Conservation (phyloP, 2,329 filamentous ascomycete species). For the Xylaria arbuscula region DNA sequence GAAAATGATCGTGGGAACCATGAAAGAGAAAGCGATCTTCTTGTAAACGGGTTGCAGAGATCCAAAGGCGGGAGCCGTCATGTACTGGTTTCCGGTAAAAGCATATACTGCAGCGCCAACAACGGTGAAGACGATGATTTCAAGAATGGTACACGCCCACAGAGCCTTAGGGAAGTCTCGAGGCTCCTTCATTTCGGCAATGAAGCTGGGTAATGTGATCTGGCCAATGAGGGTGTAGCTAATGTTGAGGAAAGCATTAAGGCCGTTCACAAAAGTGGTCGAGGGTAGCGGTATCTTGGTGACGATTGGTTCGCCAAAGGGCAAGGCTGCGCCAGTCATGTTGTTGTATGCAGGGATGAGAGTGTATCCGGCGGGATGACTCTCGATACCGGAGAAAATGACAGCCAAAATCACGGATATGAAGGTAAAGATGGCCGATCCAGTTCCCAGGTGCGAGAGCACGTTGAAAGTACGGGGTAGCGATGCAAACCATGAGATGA, state of each 20-base stretch:
- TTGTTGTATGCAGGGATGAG: slow-evolving; percentile 51
- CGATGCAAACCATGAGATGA: slow-evolving; percentile 82
- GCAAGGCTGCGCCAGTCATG: slow-evolving; percentile 38
- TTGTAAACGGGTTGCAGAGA: slow-evolving; percentile 83
- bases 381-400: slow-evolving; percentile 82
- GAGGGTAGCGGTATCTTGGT: slow-evolving; percentile 73
- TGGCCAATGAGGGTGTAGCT: slow-evolving; percentile 97
- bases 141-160: slow-evolving; percentile 88
- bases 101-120: slow-evolving; percentile 85
- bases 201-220: slow-evolving; percentile 93
- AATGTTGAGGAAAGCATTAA: slow-evolving; percentile 94
- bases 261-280: slow-evolving; percentile 83
- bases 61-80: slow-evolving; percentile 87
- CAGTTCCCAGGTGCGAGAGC: slow-evolving; percentile 80
- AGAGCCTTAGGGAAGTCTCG: slow-evolving; percentile 93
- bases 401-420: slow-evolving; percentile 86
- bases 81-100: slow-evolving; percentile 91
- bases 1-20: slow-evolving; percentile 95
- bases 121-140: slow-evolving; percentile 85
- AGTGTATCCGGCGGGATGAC: slow-evolving; percentile 75
- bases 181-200: slow-evolving; percentile 87
- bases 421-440: slow-evolving; percentile 89
- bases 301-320: slow-evolving; percentile 72
- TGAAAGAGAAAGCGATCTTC: slow-evolving; percentile 92
- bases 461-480: slow-evolving; percentile 87